A percentile compares a stretch with the other conserved stretches of the same genome.
Conservation (phyloP, 371 early-diverging fungal genomes). For the Lichtheimia ramosa region DNA sequence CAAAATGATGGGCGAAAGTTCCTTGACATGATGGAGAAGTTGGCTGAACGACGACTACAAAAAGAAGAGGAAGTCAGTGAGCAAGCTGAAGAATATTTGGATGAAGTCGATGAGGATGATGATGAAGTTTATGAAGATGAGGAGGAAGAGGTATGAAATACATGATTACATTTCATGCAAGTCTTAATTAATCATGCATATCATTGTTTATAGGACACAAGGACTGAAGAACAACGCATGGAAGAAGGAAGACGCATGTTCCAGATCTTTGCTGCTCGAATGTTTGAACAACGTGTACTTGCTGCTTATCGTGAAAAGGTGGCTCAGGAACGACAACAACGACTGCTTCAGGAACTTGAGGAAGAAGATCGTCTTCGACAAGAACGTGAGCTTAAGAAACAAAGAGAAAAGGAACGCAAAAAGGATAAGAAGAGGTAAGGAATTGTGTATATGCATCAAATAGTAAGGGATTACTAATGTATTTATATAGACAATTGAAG, state of each 20-base stretch:
- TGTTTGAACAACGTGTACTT: conserved; percentile 94
- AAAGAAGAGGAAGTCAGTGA: conserved; percentile 63
- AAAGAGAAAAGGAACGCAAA: conserved; percentile 68
- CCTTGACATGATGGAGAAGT: conserved; percentile 92
- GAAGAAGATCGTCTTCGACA: conserved; percentile 76
- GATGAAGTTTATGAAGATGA: conserved; percentile 66
- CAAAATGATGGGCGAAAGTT: conserved; percentile 92
- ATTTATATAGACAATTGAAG: conserved; percentile 29
- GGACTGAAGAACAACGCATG: conserved; percentile 84
- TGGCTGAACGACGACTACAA: conserved; percentile 85
- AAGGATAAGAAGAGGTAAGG: conserved; percentile 55
- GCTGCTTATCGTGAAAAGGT: conserved; percentile 91
- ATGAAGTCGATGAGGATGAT: conserved; percentile 56
- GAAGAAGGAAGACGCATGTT: conserved; percentile 93
- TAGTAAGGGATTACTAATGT: background rate
- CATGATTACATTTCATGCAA: no score
- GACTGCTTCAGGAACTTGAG: conserved; percentile 78
- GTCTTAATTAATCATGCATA: background rate
- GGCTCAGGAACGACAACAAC: conserved; percentile 78
- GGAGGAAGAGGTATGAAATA: conserved; percentile 48
- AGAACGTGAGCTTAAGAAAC: conserved; percentile 68
- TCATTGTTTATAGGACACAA: conserved; percentile 50
- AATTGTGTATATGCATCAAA: background rate
- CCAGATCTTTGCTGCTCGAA: conserved; percentile 91
- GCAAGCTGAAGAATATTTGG: conserved; percentile 28